These are phyloP conservation scores for Arachnomyces sp. DNA, from an alignment of 2,329 filamentous ascomycete genomes.

Conservation along the genomic window DNA sequence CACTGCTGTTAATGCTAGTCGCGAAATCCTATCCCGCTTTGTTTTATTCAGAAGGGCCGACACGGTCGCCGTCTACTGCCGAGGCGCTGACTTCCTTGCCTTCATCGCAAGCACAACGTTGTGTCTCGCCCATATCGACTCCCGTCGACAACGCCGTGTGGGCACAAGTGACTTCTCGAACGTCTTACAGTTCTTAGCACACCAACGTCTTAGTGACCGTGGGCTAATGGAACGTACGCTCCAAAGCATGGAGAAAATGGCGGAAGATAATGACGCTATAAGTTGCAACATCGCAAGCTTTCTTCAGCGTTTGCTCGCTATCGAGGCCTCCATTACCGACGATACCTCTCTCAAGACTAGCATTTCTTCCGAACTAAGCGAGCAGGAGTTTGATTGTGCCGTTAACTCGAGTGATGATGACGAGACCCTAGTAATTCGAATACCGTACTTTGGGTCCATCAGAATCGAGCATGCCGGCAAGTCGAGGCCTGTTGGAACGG, in stretches of 20 bases:
- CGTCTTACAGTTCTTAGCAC: conserved; percentile 18
- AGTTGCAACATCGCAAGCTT: conserved; percentile 18
- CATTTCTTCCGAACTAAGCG: neutral
- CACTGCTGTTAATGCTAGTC: conserved; percentile 43
- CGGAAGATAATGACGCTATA: conserved; percentile 22
- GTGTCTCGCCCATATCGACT: conserved; percentile 43
- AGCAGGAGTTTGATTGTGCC: too few species aligned
- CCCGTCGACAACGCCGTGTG: conserved; percentile 13
- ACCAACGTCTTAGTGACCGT: conserved; percentile 35
- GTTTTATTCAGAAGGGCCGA: conserved; percentile 38
- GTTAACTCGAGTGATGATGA: too few species aligned
- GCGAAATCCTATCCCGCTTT: conserved; percentile 44
- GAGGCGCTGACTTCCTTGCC: conserved; percentile 46
- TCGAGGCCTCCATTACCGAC: conserved; percentile 9
- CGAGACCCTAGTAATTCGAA: conserved; percentile 26
- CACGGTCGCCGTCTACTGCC: conserved; percentile 33
- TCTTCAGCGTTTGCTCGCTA: conserved; percentile 12
- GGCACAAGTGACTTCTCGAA: neutral
- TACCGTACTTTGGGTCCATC: conserved; percentile 38
- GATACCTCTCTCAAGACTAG: neutral
- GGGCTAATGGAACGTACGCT: conserved; percentile 32
- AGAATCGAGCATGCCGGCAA: conserved; percentile 19
- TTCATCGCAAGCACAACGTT: conserved; percentile 33
- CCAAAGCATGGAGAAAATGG: conserved; percentile 27
- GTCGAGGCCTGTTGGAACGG: neutral